Percentiles rank a stretch among this genome's conserved stretches.
phyloP scores from a whole-genome alignment of 805 yeast genomes.

The Suhomyces xylopsoci region DNA sequence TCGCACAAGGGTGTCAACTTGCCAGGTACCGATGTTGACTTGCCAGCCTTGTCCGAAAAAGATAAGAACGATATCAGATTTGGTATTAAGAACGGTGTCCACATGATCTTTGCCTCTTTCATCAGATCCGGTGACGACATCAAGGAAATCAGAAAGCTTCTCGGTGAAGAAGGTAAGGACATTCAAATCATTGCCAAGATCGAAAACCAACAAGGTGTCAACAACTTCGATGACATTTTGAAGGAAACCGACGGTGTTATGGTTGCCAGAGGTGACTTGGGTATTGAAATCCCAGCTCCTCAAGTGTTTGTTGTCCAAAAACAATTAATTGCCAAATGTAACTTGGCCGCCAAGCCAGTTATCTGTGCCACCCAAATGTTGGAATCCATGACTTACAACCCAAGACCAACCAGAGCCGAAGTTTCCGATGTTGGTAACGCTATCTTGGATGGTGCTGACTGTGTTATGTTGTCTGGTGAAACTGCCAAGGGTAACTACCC shows the following conservation, averaged over 20 bases:
- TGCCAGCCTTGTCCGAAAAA: slow-evolving; percentile 97
- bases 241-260: slow-evolving; percentile 96
- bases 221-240: slow-evolving; percentile 97
- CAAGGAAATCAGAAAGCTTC: slow-evolving; percentile 82
- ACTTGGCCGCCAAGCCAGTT: slow-evolving; percentile 98
- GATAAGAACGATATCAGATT: slow-evolving; percentile 88
- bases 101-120: slow-evolving; percentile 98
- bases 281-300: slow-evolving; percentile 99
- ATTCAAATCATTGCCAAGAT: slow-evolving; percentile 96
- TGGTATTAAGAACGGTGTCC: slow-evolving; percentile 96
- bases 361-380: slow-evolving; percentile 99
- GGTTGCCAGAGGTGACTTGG: slow-evolving; percentile 99
- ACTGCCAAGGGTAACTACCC: slow-evolving; percentile 99
- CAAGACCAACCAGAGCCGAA: slow-evolving; percentile 99
- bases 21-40: slow-evolving; percentile 98
- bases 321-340: slow-evolving; percentile 98
- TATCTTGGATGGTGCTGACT: slow-evolving; percentile 98
- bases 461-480: slow-evolving; percentile 99
- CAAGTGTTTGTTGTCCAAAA: slow-evolving; percentile 98
- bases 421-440: slow-evolving; percentile 99
- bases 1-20: slow-evolving; percentile 99
- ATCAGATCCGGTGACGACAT: slow-evolving; percentile 94
- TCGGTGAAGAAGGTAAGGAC: slow-evolving; percentile 95
- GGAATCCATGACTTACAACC: slow-evolving; percentile 99
- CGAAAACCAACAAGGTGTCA: slow-evolving; percentile 99